Evolutionary conservation across 495 filamentous ascomycete species (phyloP), one percentile per base, ranked within the genome.

Genomic region (Emericellopsis terricola): DNA sequence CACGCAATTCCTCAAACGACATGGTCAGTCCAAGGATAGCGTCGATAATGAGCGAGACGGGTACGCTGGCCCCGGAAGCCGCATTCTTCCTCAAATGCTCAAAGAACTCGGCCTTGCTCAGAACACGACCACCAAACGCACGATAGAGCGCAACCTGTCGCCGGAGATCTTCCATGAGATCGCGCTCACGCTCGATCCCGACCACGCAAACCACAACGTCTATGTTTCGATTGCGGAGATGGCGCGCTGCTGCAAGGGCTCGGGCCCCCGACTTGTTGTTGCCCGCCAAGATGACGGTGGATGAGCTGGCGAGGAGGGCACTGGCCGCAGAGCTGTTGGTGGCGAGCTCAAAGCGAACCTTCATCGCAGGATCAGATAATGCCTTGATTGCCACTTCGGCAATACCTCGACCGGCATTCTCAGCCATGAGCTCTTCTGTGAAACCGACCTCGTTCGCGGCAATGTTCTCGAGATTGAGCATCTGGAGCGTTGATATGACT

Each of bases 401-500:
- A 43, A 97, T 82, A 29, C 83, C 77, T 14, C 86, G 71, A 8
- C 79, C 86, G 0, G 84, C 80, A 48, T 87, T 93, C 47, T 94
- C 89, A 0, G 82, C 76, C 53, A 94, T 78, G 46, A 94, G 76
- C 33, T 89, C 81, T 47, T 87, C 81, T 0, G 78, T 78, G 28
- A 97, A 59, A 3, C 82, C 83, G 39, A 89, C 71, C 39, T 93
- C 83, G 16, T 73, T 68, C 27, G 80, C 72, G 0, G 84, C 81
- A 34, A 86, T 74, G 42, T 85, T 83, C 53, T 97, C 89, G 16
- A 94, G 67, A 40, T 87, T 84, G 20, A 87, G 69, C 61, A 91
- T 86, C 46, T 87, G 82, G 20, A 86, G 53, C 13, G 86, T 80
- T 33, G 75, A 80, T 36, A 94, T 72, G 10, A 77, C 72, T 30